phyloP scores from a whole-genome alignment of 495 filamentous ascomycete species.

The Emericellopsis terricola region DNA sequence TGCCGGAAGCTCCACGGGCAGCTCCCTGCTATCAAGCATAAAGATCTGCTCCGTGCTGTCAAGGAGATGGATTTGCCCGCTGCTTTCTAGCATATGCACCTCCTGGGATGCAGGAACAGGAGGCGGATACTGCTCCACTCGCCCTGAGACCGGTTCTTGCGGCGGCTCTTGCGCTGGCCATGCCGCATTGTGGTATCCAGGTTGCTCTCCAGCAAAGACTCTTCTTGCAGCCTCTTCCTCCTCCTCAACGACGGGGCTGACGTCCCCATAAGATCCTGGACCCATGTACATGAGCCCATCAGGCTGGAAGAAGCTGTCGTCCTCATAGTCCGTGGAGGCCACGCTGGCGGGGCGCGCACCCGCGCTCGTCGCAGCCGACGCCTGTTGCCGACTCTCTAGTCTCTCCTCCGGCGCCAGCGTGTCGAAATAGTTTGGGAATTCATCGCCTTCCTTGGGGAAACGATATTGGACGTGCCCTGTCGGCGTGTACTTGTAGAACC shows the following conservation, averaged over 20 bases:
- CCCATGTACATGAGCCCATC: conserved; percentile 25
- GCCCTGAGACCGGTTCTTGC: not conserved
- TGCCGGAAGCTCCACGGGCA: conserved; percentile 10
- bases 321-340: conserved; percentile 4
- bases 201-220: too few species aligned
- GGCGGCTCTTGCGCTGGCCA: too few species aligned
- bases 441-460: conserved; percentile 29
- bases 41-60: not conserved
- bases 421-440: conserved; percentile 27
- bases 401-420: conserved; percentile 17
- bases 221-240: conserved; percentile 6
- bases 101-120: too few species aligned
- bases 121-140: not conserved
- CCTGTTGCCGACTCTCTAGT: conserved; percentile 17
- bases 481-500: conserved; percentile 27
- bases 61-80: not conserved
- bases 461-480: conserved; percentile 27
- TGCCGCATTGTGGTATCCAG: conserved; percentile 1
- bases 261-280: conserved; percentile 15
- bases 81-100: conserved; percentile 1
- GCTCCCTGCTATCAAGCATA: conserved; percentile 7
- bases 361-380: conserved; percentile 11
- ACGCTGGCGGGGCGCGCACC: conserved; percentile 6
- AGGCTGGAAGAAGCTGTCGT: conserved; percentile 18
- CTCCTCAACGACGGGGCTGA: conserved; percentile 17